Evolutionary conservation across 768 basidiomycete species (phyloP).

Genomic region (Porphyrellus cyaneotinctus): DNA sequence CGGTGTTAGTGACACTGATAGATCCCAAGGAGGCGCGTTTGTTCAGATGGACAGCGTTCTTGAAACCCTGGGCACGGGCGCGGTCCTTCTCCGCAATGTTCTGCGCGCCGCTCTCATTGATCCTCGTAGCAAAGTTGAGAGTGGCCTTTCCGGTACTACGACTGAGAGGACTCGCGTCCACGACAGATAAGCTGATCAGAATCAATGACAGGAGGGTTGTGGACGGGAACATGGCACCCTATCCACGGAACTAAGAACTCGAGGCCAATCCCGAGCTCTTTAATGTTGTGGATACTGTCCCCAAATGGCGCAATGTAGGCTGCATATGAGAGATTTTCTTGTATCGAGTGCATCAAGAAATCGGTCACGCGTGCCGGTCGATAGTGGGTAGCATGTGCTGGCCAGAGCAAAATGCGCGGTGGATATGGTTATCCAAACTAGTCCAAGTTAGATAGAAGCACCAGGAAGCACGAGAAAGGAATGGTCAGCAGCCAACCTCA

Average conservation of each 20-base stretch:
- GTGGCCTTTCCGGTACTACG: conserved; percentile 8
- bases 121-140: conserved; percentile 15
- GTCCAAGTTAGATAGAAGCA: neutral
- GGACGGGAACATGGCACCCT: conserved; percentile 13
- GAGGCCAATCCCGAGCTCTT: neutral
- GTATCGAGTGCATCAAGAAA: neutral
- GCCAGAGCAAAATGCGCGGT: neutral
- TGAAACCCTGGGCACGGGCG: conserved; percentile 2
- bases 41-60: conserved; percentile 27
- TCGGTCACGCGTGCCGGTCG: neutral
- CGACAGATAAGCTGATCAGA: conserved; percentile 11
- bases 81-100: conserved; percentile 10
- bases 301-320: neutral
- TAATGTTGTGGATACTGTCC: neutral
- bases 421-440: neutral
- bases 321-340: neutral
- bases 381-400: too few species aligned
- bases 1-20: conserved; percentile 18
- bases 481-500: neutral
- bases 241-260: neutral
- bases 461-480: neutral
- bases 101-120: conserved; percentile 8
- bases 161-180: conserved; percentile 14
- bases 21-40: neutral
- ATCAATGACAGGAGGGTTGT: conserved; percentile 12